phyloP scores from a whole-genome alignment of 768 basidiomycete species.

The Dioszegia crocea region DNA sequence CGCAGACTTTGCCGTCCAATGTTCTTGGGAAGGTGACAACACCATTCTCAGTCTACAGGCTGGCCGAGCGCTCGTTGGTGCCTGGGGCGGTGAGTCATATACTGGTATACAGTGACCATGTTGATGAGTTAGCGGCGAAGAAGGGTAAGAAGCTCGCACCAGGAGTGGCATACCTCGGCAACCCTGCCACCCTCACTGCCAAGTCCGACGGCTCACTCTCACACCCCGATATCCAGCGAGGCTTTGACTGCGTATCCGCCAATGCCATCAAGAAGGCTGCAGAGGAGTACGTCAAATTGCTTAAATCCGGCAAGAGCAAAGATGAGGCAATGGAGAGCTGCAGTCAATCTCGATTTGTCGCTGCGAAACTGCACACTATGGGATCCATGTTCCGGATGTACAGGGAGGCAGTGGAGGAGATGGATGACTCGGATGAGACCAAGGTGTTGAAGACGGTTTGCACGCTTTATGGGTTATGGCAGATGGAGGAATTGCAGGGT shows the following conservation, averaged over 20 bases:
- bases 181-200: constrained; percentile 38
- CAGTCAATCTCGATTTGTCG: constrained; percentile 52
- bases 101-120: constrained; percentile 7
- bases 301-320: constrained; percentile 49
- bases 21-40: constrained; percentile 54
- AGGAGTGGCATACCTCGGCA: constrained; percentile 52
- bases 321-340: constrained; percentile 53
- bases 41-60: constrained; percentile 51
- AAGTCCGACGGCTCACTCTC: constrained; percentile 45
- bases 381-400: constrained; percentile 52
- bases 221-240: constrained; percentile 49
- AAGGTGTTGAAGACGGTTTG: constrained; percentile 48
- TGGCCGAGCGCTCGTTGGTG: constrained; percentile 47
- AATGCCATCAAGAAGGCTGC: constrained; percentile 52
- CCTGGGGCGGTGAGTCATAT: constrained; percentile 45
- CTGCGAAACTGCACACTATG: constrained; percentile 51
- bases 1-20: constrained; percentile 52
- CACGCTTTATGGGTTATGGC: constrained; percentile 51
- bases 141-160: constrained; percentile 50
- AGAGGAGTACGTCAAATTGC: constrained; percentile 44
- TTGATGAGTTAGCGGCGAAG: constrained; percentile 43
- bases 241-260: constrained; percentile 51
- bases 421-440: constrained; percentile 43
- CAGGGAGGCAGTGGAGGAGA: constrained; percentile 47
- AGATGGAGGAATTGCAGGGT: constrained; percentile 53